phyloP scores from a whole-genome alignment of 495 filamentous ascomycete genomes.

The Penicillium samsonianum region DNA sequence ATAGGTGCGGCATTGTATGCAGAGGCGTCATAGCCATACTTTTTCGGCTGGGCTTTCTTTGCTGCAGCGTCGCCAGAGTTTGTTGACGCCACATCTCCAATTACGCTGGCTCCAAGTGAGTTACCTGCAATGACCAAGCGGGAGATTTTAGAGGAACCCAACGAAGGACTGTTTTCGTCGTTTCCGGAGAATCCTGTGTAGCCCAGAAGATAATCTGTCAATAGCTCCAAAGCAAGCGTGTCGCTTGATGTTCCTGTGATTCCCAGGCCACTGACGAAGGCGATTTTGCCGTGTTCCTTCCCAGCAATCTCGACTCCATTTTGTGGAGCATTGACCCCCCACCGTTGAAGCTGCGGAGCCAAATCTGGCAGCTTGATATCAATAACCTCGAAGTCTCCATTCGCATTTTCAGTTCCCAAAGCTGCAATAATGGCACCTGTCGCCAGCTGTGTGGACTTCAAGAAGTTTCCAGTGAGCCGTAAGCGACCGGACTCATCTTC shows the following conservation, averaged over 20 bases:
- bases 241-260: constrained; percentile 76
- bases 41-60: constrained; percentile 62
- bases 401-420: constrained; percentile 86
- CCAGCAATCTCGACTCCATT: constrained; percentile 32
- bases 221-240: constrained; percentile 68
- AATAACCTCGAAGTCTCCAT: constrained; percentile 91
- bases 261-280: constrained; percentile 83
- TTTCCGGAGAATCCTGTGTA: constrained; percentile 65
- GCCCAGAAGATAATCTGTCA: constrained; percentile 86
- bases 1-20: constrained; percentile 85
- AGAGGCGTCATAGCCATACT: constrained; percentile 91
- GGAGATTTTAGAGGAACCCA: constrained; percentile 64
- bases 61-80: constrained; percentile 29
- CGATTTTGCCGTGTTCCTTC: constrained; percentile 65
- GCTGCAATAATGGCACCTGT: constrained; percentile 91
- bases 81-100: constrained; percentile 25
- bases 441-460: constrained; percentile 69
- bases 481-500: constrained; percentile 97
- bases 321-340: constrained; percentile 53
- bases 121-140: constrained; percentile 91
- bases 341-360: constrained; percentile 74
- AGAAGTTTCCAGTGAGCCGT: constrained; percentile 66
- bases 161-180: constrained; percentile 35
- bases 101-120: constrained; percentile 66
- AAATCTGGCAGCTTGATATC: constrained; percentile 87